Percentiles rank a stretch among this genome's conserved stretches.
Evolutionary conservation across 2,329 filamentous ascomycete genomes (phyloP).

Genomic region (Stagonosporopsis tanaceti): DNA sequence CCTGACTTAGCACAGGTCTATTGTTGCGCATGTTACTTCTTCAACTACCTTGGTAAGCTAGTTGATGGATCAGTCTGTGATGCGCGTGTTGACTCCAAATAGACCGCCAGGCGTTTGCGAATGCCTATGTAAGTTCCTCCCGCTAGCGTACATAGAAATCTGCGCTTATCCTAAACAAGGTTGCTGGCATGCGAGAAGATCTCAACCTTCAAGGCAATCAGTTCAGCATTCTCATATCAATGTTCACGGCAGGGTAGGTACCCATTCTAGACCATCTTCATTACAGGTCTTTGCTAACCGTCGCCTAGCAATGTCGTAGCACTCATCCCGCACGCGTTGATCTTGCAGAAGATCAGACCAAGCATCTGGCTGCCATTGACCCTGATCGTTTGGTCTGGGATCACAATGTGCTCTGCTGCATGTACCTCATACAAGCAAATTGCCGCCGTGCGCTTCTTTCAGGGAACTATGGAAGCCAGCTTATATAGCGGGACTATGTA

Average conservation of each 20-base stretch:
- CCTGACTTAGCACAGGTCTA: constrained; percentile 20
- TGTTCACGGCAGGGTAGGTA: constrained; percentile 33
- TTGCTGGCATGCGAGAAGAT: constrained; percentile 34
- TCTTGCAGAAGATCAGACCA: constrained; percentile 35
- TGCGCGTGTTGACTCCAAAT: not conserved
- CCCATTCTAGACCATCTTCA: no score
- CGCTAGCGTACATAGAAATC: no score
- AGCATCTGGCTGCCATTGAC: constrained; percentile 36
- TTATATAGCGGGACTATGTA: constrained; percentile 35
- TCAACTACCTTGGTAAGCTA: constrained; percentile 37
- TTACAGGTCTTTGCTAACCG: not conserved
- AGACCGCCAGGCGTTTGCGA: constrained; percentile 10
- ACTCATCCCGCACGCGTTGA: constrained; percentile 32
- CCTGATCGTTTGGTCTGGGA: constrained; percentile 32
- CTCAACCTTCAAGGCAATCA: constrained; percentile 34
- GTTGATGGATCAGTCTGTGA: not conserved
- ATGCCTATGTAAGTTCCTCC: constrained; percentile 3
- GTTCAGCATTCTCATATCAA: constrained; percentile 34
- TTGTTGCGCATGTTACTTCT: constrained; percentile 37
- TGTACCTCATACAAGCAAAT: constrained; percentile 29
- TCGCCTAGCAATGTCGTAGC: constrained; percentile 28
- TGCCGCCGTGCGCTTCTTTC: constrained; percentile 31
- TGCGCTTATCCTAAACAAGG: not conserved
- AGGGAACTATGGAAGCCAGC: constrained; percentile 32
- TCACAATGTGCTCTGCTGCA: constrained; percentile 38